Base-by-base conservation (phyloP, 2,329 filamentous ascomycete species). In the Epichloe gansuensis region DNA sequence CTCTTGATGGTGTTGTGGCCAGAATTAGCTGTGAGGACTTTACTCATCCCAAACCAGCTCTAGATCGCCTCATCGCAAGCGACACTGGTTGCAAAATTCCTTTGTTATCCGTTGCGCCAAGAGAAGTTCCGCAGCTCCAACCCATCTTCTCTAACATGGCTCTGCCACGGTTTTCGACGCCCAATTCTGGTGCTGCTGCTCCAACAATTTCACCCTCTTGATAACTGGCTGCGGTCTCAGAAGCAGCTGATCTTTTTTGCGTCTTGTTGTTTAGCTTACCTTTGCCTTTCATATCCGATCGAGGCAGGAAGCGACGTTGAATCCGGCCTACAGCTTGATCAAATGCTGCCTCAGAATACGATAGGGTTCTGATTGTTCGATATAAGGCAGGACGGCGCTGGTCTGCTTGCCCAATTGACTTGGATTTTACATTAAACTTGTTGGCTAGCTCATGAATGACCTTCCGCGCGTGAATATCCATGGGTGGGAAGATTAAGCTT, bases 101-200 rank as follows among this genome's bases (percentile, higher is more conserved):
- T 66, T 93, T 87, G 66, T 94, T 95, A 56, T 94, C 82, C 1
- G 74, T 64, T 11, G 87, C 81, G 50, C 93, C 93, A 1, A 98
- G 75, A 1, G 86, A 87, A 63, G 84, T 95, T 5, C 93, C 93
- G 50, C 77, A 84, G 55, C 80, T 86, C 90, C 93, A 98, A 3
- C 93, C 93, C 93, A 97, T 97, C 70, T 93, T 97, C 70, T 95
- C 89, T 57, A 98, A 70, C 81, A 98, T 87, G 3, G 82, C 81
- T 49, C 89, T 80, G 11, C 93, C 93, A 58, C 81, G 88, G 64
- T 95, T 97, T 50, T 85, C 86, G 4, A 74, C 73, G 1, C 87
- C 87, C 35, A 98, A 75, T 65, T 95, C 90, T 11, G 89, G 87
- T 2, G 91, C 90, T 47, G 82, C 80, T 2, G 80, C 88, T 47